phyloP scores from a whole-genome alignment of 2,329 filamentous ascomycete species.

The Fusarium coffeatum region DNA sequence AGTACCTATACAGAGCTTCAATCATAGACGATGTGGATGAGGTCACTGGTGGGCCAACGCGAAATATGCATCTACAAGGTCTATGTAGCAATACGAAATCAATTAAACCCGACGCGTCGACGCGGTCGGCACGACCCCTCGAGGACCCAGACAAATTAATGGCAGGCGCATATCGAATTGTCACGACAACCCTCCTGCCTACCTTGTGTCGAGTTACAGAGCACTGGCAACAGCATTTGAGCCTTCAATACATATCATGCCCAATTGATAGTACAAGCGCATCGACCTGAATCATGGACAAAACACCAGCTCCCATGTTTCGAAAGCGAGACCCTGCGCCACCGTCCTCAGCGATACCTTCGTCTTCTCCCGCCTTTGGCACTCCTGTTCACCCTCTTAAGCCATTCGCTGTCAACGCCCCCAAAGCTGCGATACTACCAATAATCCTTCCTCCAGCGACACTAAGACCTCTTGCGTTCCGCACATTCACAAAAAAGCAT shows the following conservation, averaged over 20 bases:
- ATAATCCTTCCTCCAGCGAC: constrained; percentile 90
- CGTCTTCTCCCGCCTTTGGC: constrained; percentile 89
- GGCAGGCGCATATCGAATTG: constrained; percentile 13
- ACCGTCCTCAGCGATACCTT: constrained; percentile 75
- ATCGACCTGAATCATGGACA: constrained; percentile 50
- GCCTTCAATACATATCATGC: constrained; percentile 29
- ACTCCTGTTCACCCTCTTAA: constrained; percentile 85
- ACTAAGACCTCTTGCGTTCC: constrained; percentile 89
- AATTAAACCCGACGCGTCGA: constrained; percentile 57
- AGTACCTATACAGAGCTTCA: constrained; percentile 12
- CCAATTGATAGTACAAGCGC: constrained; percentile 13
- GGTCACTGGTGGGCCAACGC: constrained; percentile 45
- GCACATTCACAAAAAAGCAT: constrained; percentile 97
- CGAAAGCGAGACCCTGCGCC: constrained; percentile 51
- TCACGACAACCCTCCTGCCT: constrained; percentile 9
- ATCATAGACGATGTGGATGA: constrained; percentile 42
- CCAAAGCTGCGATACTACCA: constrained; percentile 78
- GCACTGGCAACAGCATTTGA: background rate
- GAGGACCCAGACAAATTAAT: constrained; percentile 14
- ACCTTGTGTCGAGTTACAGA: background rate
- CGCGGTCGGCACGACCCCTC: constrained; percentile 45
- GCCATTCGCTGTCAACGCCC: constrained; percentile 66
- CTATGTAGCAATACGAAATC: constrained; percentile 49
- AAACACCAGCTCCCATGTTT: constrained; percentile 54
- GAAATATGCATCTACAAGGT: constrained; percentile 34